Conservation (phyloP, 371 early-diverging fungal species). For the Mortierella sp. region DNA sequence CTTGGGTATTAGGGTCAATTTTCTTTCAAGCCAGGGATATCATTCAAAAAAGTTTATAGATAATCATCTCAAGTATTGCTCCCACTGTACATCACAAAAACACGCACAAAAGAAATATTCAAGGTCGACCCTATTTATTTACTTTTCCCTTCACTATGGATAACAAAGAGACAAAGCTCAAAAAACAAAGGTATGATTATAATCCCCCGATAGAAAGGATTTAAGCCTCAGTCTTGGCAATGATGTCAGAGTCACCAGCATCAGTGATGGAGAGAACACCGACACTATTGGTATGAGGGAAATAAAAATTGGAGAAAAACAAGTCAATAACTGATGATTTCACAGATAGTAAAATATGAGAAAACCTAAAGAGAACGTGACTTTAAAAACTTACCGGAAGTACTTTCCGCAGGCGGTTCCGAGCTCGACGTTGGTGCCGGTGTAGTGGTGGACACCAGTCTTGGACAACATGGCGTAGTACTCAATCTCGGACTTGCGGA, state of each 20-base stretch:
- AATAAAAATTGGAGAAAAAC: background rate
- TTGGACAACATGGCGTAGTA: constrained; percentile 99
- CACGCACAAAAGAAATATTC: constrained; percentile 17
- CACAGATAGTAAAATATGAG: background rate
- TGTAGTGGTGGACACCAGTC: constrained; percentile 99
- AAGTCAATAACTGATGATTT: background rate
- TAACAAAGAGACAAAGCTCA: constrained; percentile 8
- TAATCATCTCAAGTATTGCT: too few species aligned
- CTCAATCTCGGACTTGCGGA: constrained; percentile 99
- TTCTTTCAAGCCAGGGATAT: too few species aligned
- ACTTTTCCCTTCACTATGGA: background rate
- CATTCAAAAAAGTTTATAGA: too few species aligned
- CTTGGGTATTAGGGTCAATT: too few species aligned
- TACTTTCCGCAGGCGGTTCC: constrained; percentile 99
- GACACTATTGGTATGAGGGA: constrained; percentile 60
- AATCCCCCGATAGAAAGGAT: constrained; percentile 11
- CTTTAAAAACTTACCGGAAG: constrained; percentile 80
- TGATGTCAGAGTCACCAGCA: constrained; percentile 89
- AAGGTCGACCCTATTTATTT: constrained; percentile 34
- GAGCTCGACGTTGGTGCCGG: constrained; percentile 97
- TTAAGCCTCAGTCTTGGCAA: constrained; percentile 57
- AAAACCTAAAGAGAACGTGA: background rate
- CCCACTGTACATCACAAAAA: background rate
- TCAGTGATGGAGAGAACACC: constrained; percentile 97
- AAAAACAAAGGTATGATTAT: constrained; percentile 15